These are phyloP conservation scores for Acer campestre DNA, from an alignment of 345 rosid species.

Conservation along the genomic window DNA sequence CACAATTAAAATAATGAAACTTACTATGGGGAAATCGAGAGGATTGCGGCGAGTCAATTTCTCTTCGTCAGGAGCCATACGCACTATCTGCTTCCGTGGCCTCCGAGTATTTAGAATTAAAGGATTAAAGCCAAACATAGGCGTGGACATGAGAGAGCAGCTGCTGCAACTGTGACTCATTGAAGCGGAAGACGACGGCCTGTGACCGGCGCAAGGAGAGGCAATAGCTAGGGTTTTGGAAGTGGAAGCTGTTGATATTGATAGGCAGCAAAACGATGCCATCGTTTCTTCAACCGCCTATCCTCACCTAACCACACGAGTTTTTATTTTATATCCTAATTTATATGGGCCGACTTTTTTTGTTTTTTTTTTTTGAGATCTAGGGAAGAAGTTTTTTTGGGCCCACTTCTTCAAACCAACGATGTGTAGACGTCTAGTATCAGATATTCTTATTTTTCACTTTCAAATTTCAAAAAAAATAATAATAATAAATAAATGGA, in stretches of 20 bases:
- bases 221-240: slow-evolving; percentile 19
- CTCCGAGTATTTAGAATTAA: neutral
- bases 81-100: slow-evolving; percentile 37
- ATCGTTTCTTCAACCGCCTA: slow-evolving; percentile 11
- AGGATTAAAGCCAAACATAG: slow-evolving; percentile 18
- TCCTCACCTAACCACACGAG: neutral
- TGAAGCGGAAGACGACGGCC: slow-evolving; percentile 15
- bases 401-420: neutral
- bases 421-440: neutral
- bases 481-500: too few species aligned
- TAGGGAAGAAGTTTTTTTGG: neutral
- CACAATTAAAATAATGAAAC: slow-evolving; percentile 17
- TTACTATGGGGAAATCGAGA: slow-evolving; percentile 70
- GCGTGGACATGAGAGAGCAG: slow-evolving; percentile 18
- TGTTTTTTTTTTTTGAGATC: neutral
- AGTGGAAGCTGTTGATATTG: slow-evolving; percentile 2
- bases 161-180: slow-evolving; percentile 21
- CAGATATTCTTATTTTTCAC: too few species aligned
- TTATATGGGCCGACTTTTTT: neutral
- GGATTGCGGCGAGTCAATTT: slow-evolving; percentile 68
- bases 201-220: neutral
- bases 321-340: neutral
- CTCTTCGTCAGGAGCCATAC: slow-evolving; percentile 85
- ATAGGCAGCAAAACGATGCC: slow-evolving; percentile 19
- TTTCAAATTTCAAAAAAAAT: too few species aligned